Evolutionary conservation across 179 eudicot species (phyloP).

Genomic region (Corrigiola litoralis): DNA sequence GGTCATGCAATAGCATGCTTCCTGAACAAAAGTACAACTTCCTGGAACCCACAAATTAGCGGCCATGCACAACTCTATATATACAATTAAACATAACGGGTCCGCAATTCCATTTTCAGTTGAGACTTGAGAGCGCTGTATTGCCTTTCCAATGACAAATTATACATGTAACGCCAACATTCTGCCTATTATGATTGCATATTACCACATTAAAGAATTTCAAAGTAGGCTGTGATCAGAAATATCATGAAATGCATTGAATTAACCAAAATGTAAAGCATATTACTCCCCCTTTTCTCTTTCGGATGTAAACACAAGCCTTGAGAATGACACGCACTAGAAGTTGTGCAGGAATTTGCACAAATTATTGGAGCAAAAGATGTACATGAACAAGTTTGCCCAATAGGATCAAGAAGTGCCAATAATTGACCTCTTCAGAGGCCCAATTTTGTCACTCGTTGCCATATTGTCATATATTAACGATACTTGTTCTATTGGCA

Average conservation of each 20-base stretch:
- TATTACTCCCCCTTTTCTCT: neutral
- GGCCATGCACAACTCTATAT: conserved; percentile 9
- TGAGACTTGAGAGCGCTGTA: neutral
- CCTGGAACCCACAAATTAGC: neutral
- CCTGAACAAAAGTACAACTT: conserved; percentile 2
- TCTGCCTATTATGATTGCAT: conserved; percentile 3
- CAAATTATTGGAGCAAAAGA: conserved; percentile 14
- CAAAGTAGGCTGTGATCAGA: neutral
- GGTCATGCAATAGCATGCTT: conserved; percentile 12
- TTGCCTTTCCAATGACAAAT: conserved; percentile 2
- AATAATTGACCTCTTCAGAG: neutral
- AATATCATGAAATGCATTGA: neutral
- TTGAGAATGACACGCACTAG: conserved; percentile 26
- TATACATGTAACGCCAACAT: neutral
- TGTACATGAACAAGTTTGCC: conserved; percentile 3
- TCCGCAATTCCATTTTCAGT: conserved; percentile 11
- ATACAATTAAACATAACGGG: neutral
- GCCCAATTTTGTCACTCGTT: neutral
- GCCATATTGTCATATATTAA: neutral
- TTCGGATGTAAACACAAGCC: conserved; percentile 4
- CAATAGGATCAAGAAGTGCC: conserved; percentile 4
- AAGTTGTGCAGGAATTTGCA: neutral
- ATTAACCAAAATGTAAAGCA: conserved; percentile 1
- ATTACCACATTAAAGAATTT: conserved; percentile 1
- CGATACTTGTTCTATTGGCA: neutral